Base-by-base conservation (phyloP, 805 yeast genomes). In the Wickerhamia fluorescens region DNA sequence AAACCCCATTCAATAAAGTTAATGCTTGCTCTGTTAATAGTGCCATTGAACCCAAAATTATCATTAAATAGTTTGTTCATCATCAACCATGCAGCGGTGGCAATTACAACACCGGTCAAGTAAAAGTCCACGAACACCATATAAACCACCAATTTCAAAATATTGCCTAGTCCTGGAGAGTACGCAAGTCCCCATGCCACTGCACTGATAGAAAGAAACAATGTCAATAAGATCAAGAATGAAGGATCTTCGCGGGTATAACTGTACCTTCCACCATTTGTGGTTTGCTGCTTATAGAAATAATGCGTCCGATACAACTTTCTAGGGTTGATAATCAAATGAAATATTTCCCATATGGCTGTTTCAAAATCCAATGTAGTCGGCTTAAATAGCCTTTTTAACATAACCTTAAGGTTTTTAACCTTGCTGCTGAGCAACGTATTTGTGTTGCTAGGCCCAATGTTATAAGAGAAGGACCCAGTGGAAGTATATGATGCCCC, bases 241-340 rank as follows among this genome's bases (percentile, higher is more conserved):
- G 92, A 78, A 1, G 96, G 96, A 53, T 87, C 96, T 53, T 88
- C 96, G 39, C 96, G 68, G 1, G 94, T 78, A 79, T 94, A 86
- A 39, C 75, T 73, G 42, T 78, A 73, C 45, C 75, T 78, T 13
- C 53, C 53, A 27, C 36, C 41, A 11, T 40, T 42, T 23, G 38
- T 41, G 16, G 47, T 44, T 33, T 82, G 89, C 44, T 77, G 81
- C 41, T 84, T 87, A 48, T 83, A 85, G 37, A 56, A 58, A 49
- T 83, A 85, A 35, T 85, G 71, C 13, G 87, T 73, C 38, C 83
- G 70, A 60, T 82, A 87, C 45, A 87, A 94, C 37, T 83, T 77
- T 44, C 78, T 73, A 2, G 96, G 96, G 23, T 78, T 72, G 16
- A 75, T 61, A 10, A 87, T 61, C 31, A 87, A 58, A 45, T 85